Percentiles rank a stretch among this genome's conserved stretches.
phyloP scores from a whole-genome alignment of 2,329 filamentous ascomycete genomes.

The Aspergillus sp. region DNA sequence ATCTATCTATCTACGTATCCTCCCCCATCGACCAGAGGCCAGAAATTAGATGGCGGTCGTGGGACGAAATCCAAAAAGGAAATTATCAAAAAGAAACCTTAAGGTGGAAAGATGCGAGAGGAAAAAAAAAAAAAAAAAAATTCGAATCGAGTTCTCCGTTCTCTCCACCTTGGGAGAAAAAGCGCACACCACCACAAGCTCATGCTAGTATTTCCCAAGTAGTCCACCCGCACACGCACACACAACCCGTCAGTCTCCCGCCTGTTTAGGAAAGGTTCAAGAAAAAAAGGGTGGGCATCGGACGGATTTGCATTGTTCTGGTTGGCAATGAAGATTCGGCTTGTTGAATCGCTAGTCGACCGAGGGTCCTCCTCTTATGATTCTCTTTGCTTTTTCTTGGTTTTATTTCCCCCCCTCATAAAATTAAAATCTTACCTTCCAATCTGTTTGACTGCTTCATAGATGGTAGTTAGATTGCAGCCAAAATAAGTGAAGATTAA shows the following conservation, averaged over 20 bases:
- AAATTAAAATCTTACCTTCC: background rate
- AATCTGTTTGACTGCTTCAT: background rate
- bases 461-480: too few species aligned
- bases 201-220: background rate
- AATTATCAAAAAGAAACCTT: background rate
- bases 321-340: slow-evolving; percentile 17
- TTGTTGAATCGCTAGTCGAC: slow-evolving; percentile 22
- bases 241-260: background rate
- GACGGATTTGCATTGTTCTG: slow-evolving; percentile 17
- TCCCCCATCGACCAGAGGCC: background rate
- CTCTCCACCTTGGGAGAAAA: background rate
- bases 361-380: slow-evolving; percentile 13
- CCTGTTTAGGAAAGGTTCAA: background rate
- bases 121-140: background rate
- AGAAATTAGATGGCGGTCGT: too few species aligned
- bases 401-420: background rate
- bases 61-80: too few species aligned
- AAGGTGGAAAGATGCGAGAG: background rate
- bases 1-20: too few species aligned
- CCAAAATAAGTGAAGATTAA: too few species aligned
- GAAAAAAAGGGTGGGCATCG: slow-evolving; percentile 16
- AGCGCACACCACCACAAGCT: background rate
- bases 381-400: background rate
- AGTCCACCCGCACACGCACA: slow-evolving; percentile 2
- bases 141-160: background rate